Evolutionary conservation across 129 eudicot species (phyloP).

Genomic region (Escallonia herrerae): DNA sequence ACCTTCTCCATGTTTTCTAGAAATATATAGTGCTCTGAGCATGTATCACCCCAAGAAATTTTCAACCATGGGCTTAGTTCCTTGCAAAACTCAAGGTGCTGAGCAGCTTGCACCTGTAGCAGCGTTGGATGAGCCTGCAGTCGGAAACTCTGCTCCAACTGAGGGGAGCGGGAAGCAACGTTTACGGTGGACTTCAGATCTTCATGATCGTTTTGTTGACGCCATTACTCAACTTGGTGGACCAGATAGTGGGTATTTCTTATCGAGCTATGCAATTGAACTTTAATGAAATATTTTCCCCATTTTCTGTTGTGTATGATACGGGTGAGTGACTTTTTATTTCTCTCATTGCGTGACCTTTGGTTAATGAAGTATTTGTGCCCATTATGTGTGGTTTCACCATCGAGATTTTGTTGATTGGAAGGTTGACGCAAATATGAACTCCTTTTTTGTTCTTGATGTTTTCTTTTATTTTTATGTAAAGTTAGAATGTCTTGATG

Average conservation of each 20-base stretch:
- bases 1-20: background rate
- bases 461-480: too few relatives aligned
- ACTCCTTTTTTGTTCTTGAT: too few relatives aligned
- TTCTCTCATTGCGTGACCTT: too few relatives aligned
- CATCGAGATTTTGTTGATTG: too few relatives aligned
- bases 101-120: constrained; percentile 4
- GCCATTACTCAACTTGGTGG: constrained; percentile 44
- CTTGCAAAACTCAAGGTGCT: background rate
- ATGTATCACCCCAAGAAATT: constrained; percentile 11
- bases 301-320: too few relatives aligned
- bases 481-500: too few relatives aligned
- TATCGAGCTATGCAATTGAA: background rate
- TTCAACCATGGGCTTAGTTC: constrained; percentile 4
- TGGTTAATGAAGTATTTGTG: too few relatives aligned
- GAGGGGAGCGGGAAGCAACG: constrained; percentile 19
- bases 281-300: too few relatives aligned
- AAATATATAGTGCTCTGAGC: background rate
- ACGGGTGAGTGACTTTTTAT: too few relatives aligned
- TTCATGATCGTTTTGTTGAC: constrained; percentile 43
- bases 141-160: background rate
- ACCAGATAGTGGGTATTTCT: constrained; percentile 36
- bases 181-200: constrained; percentile 37
- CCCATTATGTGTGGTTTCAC: too few relatives aligned
- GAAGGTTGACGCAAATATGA: too few relatives aligned
- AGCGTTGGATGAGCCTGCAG: constrained; percentile 3